Evolutionary conservation across 83 land plant genomes (phyloP).

Genomic region (Thuja plicata): DNA sequence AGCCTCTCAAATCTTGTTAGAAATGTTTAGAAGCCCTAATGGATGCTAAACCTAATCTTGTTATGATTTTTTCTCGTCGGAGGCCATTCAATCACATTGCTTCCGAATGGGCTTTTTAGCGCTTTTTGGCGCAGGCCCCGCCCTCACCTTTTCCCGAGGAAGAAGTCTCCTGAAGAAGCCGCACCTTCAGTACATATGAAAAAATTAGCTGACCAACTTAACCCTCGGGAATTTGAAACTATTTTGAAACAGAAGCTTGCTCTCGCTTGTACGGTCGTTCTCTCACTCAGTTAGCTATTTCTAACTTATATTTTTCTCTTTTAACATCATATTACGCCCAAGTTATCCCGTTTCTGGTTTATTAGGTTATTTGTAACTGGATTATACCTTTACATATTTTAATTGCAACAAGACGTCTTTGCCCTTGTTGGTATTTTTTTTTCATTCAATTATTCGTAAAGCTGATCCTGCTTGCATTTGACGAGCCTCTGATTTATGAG

Average conservation of each 20-base stretch:
- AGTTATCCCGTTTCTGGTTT: too few species aligned
- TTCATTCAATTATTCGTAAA: not conserved
- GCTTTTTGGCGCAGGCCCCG: constrained; percentile 49
- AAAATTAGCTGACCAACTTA: constrained; percentile 16
- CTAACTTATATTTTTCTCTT: too few species aligned
- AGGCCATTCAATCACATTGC: constrained; percentile 65
- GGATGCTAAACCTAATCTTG: too few species aligned
- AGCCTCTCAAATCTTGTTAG: too few species aligned
- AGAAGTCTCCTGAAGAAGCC: not conserved
- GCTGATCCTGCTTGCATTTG: not conserved
- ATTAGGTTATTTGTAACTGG: too few species aligned
- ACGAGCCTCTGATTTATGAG: not conserved
- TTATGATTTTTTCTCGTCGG: too few species aligned
- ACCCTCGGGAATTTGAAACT: constrained; percentile 66
- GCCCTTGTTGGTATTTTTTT: not conserved
- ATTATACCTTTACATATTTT: too few species aligned
- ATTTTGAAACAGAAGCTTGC: constrained; percentile 76
- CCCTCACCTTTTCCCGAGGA: not conserved
- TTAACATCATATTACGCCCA: too few species aligned
- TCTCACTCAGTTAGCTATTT: too few species aligned
- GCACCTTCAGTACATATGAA: not conserved
- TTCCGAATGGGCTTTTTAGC: constrained; percentile 82
- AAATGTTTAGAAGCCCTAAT: too few species aligned
- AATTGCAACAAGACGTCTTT: too few species aligned
- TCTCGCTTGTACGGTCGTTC: constrained; percentile 84